Evolutionary conservation across 495 filamentous ascomycete species (phyloP).

Genomic region (Bathelium albidoporum): DNA sequence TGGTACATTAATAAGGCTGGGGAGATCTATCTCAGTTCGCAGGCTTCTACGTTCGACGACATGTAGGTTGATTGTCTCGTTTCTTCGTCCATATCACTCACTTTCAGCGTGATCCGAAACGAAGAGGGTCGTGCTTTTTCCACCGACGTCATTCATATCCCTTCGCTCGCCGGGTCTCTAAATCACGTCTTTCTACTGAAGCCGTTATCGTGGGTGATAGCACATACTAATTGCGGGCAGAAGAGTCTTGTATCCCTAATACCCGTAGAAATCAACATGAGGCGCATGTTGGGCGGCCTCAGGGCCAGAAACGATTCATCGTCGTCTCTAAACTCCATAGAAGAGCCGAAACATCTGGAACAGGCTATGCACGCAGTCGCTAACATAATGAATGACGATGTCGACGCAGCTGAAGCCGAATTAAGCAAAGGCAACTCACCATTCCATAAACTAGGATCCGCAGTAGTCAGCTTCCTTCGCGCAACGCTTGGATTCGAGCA

Average conservation of each 20-base stretch:
- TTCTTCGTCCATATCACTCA: too few species aligned
- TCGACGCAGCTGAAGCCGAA: slow-evolving; percentile 69
- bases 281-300: neutral
- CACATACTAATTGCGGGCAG: neutral
- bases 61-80: too few species aligned
- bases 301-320: neutral
- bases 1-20: too few species aligned
- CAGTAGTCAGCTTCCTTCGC: slow-evolving; percentile 71
- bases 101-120: too few species aligned
- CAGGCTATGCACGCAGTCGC: slow-evolving; percentile 49
- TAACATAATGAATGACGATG: slow-evolving; percentile 87
- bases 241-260: neutral
- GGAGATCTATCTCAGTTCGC: too few species aligned
- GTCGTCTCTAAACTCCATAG: neutral
- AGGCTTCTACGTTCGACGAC: too few species aligned
- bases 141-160: too few species aligned
- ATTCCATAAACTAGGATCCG: slow-evolving; percentile 82
- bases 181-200: too few species aligned
- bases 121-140: too few species aligned
- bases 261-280: slow-evolving; percentile 6
- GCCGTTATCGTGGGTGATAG: too few species aligned
- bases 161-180: too few species aligned
- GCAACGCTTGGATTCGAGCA: slow-evolving; percentile 89
- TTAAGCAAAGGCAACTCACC: slow-evolving; percentile 66
- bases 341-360: slow-evolving; percentile 30